These are phyloP conservation scores for Mycena leptocephala DNA, from an alignment of 768 basidiomycete genomes.

Conservation along the genomic window DNA sequence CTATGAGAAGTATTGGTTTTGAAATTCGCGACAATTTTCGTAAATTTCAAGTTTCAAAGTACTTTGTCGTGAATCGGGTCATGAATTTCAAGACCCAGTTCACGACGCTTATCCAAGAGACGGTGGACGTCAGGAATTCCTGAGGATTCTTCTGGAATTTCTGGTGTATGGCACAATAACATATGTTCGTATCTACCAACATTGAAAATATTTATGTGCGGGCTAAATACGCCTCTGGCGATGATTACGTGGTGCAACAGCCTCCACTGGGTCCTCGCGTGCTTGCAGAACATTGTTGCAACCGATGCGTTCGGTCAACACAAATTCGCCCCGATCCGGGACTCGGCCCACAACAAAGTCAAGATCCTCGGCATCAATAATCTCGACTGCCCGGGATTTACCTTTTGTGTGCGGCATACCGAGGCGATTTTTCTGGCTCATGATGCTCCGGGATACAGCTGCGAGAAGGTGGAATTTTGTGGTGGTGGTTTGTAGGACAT, in stretches of 20 bases:
- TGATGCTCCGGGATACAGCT: not conserved
- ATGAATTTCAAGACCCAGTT: slow-evolving; percentile 2
- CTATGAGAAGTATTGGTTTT: too few relatives aligned
- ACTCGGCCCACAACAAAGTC: slow-evolving; percentile 7
- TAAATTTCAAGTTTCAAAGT: slow-evolving; percentile 15
- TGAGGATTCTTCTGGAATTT: not conserved
- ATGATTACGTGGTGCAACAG: slow-evolving; percentile 9
- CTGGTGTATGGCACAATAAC: not conserved
- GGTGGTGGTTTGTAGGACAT: not conserved
- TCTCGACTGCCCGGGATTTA: not conserved
- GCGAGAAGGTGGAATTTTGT: slow-evolving; percentile 8
- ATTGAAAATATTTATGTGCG: not conserved
- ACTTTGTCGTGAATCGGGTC: not conserved
- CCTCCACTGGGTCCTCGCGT: slow-evolving; percentile 1
- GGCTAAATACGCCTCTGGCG: not conserved
- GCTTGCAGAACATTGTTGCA: slow-evolving; percentile 6
- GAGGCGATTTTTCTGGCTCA: slow-evolving; percentile 12
- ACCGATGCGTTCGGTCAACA: slow-evolving; percentile 10
- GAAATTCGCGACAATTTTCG: not conserved
- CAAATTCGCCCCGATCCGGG: slow-evolving; percentile 3
- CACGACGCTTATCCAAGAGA: not conserved
- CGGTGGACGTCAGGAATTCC: not conserved
- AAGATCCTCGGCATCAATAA: slow-evolving; percentile 4
- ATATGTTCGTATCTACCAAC: not conserved
- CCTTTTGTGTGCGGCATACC: slow-evolving; percentile 18